Base-by-base conservation (phyloP, 805 yeast genomes). In the Cyberlindnera japonica region DNA sequence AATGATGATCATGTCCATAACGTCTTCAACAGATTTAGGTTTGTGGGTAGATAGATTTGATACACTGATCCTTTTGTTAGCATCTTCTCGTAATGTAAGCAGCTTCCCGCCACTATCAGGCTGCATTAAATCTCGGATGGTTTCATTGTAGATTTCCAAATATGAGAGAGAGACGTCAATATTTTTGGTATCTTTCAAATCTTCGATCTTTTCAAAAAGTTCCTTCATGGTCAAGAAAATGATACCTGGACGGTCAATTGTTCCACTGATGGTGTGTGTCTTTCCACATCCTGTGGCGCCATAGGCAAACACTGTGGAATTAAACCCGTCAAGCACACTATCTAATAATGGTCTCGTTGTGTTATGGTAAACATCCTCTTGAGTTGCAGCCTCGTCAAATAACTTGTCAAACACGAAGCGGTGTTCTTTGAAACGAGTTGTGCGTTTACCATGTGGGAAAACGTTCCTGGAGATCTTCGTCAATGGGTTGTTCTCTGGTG, bases 201-300 rank as follows among this genome's bases (percentile, higher is more conserved):
- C 67, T 12, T 79, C 83, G 22, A 89, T 83, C 40, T 69, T 68
- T 15, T 64, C 64, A 57, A 82, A 89, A 24, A 91, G 64, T 43
- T 86, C 95, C 46, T 76, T 69, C 82, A 87, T 79, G 0, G 96
- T 81, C 30, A 81, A 63, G 51, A 81, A 85, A 0, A 88, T 83
- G 12, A 90, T 75, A 0, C 96, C 96, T 0, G 95, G 96, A 19
- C 73, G 64, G 2, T 74, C 74, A 0, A 79, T 71, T 0, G 81
- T 74, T 0, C 96, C 96, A 57, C 83, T 75, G 23, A 90, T 84
- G 0, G 98, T 90, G 58, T 83, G 88, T 0, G 97, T 90, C 58
- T 90, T 90, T n/a, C 98, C 98, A 61, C 97, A 90, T 0, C 98
- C 98, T 0, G 98, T 90, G 21, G 98, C 95, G 1, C 98, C 98